Conservation (phyloP, 257 asterid species). For the Linderniella brevidens region DNA sequence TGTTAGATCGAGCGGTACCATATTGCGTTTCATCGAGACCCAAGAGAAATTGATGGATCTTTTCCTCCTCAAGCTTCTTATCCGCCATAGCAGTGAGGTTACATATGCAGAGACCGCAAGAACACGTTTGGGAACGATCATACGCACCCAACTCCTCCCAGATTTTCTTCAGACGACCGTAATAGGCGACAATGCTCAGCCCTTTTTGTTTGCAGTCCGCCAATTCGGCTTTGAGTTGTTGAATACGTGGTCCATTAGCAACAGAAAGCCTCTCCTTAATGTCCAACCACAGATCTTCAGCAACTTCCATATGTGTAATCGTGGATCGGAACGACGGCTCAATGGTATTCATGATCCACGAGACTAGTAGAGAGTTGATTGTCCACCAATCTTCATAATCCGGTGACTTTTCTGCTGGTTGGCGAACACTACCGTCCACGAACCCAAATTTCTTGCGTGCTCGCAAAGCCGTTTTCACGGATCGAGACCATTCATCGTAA, state of each 20-base stretch:
- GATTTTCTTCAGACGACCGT: neutral
- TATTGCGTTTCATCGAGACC: too few relatives aligned
- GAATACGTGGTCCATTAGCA: slow-evolving; percentile 8
- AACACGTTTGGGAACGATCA: neutral
- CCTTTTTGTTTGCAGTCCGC: slow-evolving; percentile 3
- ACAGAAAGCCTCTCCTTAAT: slow-evolving; percentile 3
- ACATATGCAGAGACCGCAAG: neutral
- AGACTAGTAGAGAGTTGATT: slow-evolving; percentile 3
- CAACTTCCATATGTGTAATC: slow-evolving; percentile 1
- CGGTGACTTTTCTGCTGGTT: neutral
- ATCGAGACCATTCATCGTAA: slow-evolving; percentile 3
- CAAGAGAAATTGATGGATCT: neutral
- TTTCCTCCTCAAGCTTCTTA: slow-evolving; percentile 1
- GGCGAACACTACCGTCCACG: slow-evolving; percentile 1
- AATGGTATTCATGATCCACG: slow-evolving; percentile 8
- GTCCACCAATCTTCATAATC: slow-evolving; percentile 9
- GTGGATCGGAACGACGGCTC: slow-evolving; percentile 5
- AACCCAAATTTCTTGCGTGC: slow-evolving; percentile 6
- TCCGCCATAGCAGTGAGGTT: neutral
- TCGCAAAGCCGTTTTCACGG: neutral
- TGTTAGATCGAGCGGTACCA: too few relatives aligned
- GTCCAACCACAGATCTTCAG: slow-evolving; percentile 7
- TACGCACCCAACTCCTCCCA: slow-evolving; percentile 1
- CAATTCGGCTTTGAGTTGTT: slow-evolving; percentile 7
- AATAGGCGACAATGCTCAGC: slow-evolving; percentile 1